Conservation (phyloP, 2,329 filamentous ascomycete species). For the Chrysoporthe puriensis region DNA sequence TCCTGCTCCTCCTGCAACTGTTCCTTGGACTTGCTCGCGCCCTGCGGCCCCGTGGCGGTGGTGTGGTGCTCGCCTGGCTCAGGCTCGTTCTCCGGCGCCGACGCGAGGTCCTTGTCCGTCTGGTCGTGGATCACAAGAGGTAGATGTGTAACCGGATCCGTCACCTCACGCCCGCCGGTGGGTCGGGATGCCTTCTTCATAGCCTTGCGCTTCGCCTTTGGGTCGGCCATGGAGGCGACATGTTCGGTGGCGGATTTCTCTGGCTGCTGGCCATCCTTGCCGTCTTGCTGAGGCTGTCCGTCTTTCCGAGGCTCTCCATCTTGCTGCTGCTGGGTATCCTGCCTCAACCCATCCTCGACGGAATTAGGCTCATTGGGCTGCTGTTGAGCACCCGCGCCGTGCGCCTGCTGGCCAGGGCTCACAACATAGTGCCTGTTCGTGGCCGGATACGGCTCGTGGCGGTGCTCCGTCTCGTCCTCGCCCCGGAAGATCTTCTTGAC, state of each 20-base stretch:
- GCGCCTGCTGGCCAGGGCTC: constrained; percentile 11
- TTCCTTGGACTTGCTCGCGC: constrained; percentile 44
- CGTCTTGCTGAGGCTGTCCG: constrained; percentile 17
- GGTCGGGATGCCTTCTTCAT: constrained; percentile 50
- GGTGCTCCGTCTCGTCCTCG: constrained; percentile 35
- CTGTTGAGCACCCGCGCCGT: constrained; percentile 8
- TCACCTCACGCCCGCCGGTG: constrained; percentile 63
- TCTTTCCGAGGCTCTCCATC: too few relatives aligned
- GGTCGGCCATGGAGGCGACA: constrained; percentile 44
- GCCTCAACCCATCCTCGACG: constrained; percentile 24
- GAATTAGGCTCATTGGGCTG: background rate
- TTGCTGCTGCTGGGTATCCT: constrained; percentile 12
- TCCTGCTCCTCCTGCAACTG: constrained; percentile 43
- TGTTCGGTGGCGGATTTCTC: constrained; percentile 41
- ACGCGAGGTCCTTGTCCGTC: constrained; percentile 62
- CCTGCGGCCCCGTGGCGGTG: constrained; percentile 44
- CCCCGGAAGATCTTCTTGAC: constrained; percentile 42
- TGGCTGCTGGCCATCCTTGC: constrained; percentile 29
- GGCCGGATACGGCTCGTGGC: constrained; percentile 43
- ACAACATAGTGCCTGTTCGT: constrained; percentile 39
- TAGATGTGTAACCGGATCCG: constrained; percentile 73
- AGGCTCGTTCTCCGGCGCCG: constrained; percentile 41
- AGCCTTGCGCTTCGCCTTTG: constrained; percentile 52
- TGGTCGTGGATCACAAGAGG: constrained; percentile 71
- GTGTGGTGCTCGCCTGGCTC: constrained; percentile 42